Percentiles rank a stretch among this genome's conserved stretches.
Evolutionary conservation across 768 basidiomycete genomes (phyloP).

Genomic region (Macrocybe gigantea): DNA sequence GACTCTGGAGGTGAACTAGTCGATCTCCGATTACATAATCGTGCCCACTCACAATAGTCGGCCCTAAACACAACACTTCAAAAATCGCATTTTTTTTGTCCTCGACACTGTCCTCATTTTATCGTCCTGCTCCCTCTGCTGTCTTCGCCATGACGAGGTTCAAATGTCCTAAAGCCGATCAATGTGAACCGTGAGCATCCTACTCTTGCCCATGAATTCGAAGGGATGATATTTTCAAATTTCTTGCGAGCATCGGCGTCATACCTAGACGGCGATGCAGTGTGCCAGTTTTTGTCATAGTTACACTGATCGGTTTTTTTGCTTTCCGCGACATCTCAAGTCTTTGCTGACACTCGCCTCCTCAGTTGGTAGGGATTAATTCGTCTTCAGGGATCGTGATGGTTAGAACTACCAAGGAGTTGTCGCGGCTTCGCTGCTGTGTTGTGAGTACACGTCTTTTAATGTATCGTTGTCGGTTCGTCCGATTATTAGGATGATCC

Average conservation of each 20-base stretch:
- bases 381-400: neutral
- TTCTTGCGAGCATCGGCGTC: slow-evolving; percentile 42
- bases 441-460: slow-evolving; percentile 4
- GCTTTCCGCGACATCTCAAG: neutral
- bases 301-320: slow-evolving; percentile 74
- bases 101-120: neutral
- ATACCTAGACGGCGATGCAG: slow-evolving; percentile 48
- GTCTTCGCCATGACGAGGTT: too few species aligned
- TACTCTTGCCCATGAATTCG: slow-evolving; percentile 19
- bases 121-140: neutral
- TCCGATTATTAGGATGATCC: slow-evolving; percentile 42
- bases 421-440: slow-evolving; percentile 9
- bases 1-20: neutral
- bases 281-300: slow-evolving; percentile 77
- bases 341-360: neutral
- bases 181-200: neutral
- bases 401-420: neutral
- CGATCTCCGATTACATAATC: slow-evolving; percentile 4
- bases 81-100: slow-evolving; percentile 6
- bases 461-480: too few species aligned
- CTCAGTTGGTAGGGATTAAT: neutral
- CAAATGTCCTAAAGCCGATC: too few species aligned
- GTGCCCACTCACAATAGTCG: neutral
- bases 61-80: slow-evolving; percentile 11
- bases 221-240: slow-evolving; percentile 53